A percentile compares a stretch with the other conserved stretches of the same genome.
phyloP scores from a whole-genome alignment of 768 basidiomycete species.

The Boletus sp. region DNA sequence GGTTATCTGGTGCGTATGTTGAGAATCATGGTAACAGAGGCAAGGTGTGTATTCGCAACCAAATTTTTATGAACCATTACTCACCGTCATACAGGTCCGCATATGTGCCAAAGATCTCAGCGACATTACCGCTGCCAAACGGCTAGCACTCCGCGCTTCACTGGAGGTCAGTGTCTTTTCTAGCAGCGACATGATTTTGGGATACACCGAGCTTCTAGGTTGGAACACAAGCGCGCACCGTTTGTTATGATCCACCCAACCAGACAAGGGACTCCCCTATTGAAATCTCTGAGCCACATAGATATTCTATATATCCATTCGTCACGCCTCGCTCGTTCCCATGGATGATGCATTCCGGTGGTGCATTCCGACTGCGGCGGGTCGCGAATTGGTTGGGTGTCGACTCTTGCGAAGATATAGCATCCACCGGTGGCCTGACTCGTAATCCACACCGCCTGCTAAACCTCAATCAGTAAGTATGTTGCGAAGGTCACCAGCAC shows the following conservation, averaged over 20 bases:
- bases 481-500: neutral
- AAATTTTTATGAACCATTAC: neutral
- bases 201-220: conserved; percentile 10
- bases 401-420: conserved; percentile 32
- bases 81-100: conserved; percentile 42
- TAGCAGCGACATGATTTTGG: conserved; percentile 2
- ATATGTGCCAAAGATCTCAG: conserved; percentile 47
- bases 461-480: conserved; percentile 36
- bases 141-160: conserved; percentile 49
- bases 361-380: conserved; percentile 57
- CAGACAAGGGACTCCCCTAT: conserved; percentile 24
- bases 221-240: conserved; percentile 13
- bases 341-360: conserved; percentile 43
- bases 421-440: conserved; percentile 38
- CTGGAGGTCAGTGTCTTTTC: conserved; percentile 43
- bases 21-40: conserved; percentile 48
- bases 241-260: conserved; percentile 32
- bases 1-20: conserved; percentile 59
- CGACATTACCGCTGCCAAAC: conserved; percentile 44
- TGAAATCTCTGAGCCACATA: conserved; percentile 31
- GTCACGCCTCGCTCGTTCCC: conserved; percentile 45
- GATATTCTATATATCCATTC: conserved; percentile 71
- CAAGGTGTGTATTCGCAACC: conserved; percentile 36
- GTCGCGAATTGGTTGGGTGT: conserved; percentile 58
- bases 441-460: conserved; percentile 34